Evolutionary conservation across 805 yeast genomes (phyloP).

Genomic region (Myxozyma sirexii): DNA sequence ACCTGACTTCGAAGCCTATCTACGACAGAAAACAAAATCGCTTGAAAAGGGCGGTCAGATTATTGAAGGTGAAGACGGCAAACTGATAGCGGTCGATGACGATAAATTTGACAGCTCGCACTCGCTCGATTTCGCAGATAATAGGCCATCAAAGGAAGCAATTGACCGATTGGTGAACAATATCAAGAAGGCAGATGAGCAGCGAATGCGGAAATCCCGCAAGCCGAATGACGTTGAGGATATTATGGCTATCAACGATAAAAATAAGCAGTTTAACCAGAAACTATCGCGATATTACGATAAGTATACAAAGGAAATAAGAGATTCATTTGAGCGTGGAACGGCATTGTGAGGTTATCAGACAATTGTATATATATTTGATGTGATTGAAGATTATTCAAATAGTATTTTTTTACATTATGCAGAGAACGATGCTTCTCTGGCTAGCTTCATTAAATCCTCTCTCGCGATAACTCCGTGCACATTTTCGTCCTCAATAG

Average conservation of each 20-base stretch:
- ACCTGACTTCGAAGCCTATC: conserved; percentile 50
- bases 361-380: no score
- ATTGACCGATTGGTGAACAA: conserved; percentile 40
- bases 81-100: conserved; percentile 27
- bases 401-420: conserved; percentile 1
- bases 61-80: conserved; percentile 33
- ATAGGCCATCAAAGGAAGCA: conserved; percentile 47
- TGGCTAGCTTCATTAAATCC: conserved; percentile 17
- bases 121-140: conserved; percentile 37
- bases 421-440: conserved; percentile 2
- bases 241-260: conserved; percentile 59
- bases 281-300: conserved; percentile 64
- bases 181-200: conserved; percentile 45
- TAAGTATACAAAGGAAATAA: conserved; percentile 44
- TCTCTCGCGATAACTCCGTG: conserved; percentile 21
- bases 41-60: conserved; percentile 37
- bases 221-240: conserved; percentile 43
- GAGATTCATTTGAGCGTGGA: conserved; percentile 45
- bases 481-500: conserved; percentile 21
- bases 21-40: conserved; percentile 43
- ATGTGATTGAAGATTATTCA: not conserved
- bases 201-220: conserved; percentile 43
- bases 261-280: conserved; percentile 72
- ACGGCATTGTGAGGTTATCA: conserved; percentile 43
- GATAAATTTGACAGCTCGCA: conserved; percentile 22